These are phyloP conservation scores for Xerophyta viscosa DNA, from an alignment of 106 monocot genomes.

Conservation along the genomic window DNA sequence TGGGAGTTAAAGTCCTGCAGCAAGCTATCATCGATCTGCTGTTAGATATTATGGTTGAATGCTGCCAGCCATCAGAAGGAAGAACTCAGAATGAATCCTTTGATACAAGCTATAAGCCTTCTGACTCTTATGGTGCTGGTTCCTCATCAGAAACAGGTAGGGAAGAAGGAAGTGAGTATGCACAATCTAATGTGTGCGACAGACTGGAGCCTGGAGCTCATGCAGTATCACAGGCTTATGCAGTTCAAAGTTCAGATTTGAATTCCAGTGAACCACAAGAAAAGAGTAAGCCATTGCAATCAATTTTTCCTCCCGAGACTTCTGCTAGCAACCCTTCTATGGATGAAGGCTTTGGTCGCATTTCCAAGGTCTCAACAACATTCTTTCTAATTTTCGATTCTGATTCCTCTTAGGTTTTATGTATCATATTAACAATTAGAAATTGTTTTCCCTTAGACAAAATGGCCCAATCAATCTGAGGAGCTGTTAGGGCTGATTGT, in stretches of 20 bases:
- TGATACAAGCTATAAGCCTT: conserved; percentile 34
- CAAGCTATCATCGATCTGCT: conserved; percentile 93
- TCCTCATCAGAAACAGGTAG: conserved; percentile 33
- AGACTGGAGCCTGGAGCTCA: conserved; percentile 39
- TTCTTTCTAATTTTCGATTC: background rate
- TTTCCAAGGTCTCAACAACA: conserved; percentile 37
- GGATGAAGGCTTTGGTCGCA: conserved; percentile 44
- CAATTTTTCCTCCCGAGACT: conserved; percentile 55
- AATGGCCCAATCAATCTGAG: conserved; percentile 90
- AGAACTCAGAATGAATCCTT: conserved; percentile 28
- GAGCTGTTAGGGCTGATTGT: conserved; percentile 85
- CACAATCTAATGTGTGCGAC: conserved; percentile 26
- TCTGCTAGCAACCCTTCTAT: conserved; percentile 43
- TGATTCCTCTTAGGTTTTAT: background rate
- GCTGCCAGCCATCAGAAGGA: conserved; percentile 76
- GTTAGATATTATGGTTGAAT: conserved; percentile 97
- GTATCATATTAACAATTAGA: background rate
- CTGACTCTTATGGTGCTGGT: conserved; percentile 29
- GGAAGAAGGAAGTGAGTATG: conserved; percentile 29
- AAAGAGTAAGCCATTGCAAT: conserved; percentile 27
- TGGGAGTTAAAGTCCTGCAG: conserved; percentile 84
- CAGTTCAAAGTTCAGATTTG: conserved; percentile 57
- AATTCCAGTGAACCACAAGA: conserved; percentile 19
- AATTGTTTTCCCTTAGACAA: conserved; percentile 36
- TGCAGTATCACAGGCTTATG: conserved; percentile 37